Evolutionary conservation across 2,329 filamentous ascomycete genomes (phyloP), one percentile per base, ranked within the genome.

Genomic region (Phialophora macrospora): DNA sequence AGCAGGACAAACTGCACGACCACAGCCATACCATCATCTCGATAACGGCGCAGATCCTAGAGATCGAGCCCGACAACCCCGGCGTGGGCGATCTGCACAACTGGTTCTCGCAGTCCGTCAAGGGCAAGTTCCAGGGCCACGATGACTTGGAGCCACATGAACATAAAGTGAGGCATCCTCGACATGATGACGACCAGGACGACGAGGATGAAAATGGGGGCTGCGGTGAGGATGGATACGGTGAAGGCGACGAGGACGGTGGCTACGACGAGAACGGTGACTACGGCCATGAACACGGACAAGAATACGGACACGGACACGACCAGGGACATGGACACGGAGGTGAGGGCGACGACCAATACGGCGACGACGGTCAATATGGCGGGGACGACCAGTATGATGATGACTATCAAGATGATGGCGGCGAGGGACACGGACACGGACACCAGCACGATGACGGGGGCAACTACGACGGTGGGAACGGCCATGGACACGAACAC

Each of bases 401-500:
- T 17, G 12, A 41, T 41, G 34, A 41, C 6, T 41, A 41, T 7
- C 34, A 41, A 17, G 34, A 41, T 6, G 34, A 41, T 6, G 34
- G 17, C 6, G 34, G 34, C 5, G 2, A 24, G 24, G 34, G 14
- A 2, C 34, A 41, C 17, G 34, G 34, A 38, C 34, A 38, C 14
- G 34, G 12, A 41, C 12, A 41, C 14, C 4, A 17, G 1, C 14
- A 41, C 34, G 14, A 41, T 7, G 34, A 41, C 34, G 34, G 32
- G 32, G 11, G 32, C 1, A 3, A 41, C 14, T 14, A 41, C 22
- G 58, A 73, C 44, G 67, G 68, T 59, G 75, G 71, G 0, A 69
- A 77, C 60, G 72, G 72, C 48, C 82, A 85, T 65, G 72, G 72
- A 49, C 82, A 85, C 65, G 72, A 71, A 11, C 80, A 83, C 44